Base-by-base conservation (phyloP, 2,329 filamentous ascomycete species). In the Monosporascus sp. region DNA sequence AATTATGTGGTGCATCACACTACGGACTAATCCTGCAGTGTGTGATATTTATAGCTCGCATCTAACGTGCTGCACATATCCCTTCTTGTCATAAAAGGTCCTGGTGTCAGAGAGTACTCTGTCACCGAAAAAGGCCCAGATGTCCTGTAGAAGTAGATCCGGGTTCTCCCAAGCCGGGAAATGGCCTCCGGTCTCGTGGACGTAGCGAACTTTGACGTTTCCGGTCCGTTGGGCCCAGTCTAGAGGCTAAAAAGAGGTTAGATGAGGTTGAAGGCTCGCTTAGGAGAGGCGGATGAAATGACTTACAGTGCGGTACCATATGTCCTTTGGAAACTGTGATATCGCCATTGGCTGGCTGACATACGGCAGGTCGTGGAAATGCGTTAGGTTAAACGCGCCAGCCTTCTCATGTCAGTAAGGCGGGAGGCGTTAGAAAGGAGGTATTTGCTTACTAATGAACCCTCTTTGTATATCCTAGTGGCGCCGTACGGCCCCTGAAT, bases 401-500 rank as follows among this genome's bases (percentile, higher is more conserved):
- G 31, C 31, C 31, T 34, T 34, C 14, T 1, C 14, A 14, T 34
- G 9, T 34, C 1, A 34, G 31, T 14, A 34, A 34, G 31, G 9
- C 11, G 31, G 31, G 31, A 2, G 31, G 11, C 11, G 31, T 4
- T 5, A 9, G 31, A 34, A 34, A 34, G 31, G 31, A 34, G 11
- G 31, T 9, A 3, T 1, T 19, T n/a, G 20, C 41, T 31, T 34
- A 54, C 52, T 38, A 50, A 20, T 3, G 26, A 31, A 17, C 52
- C 52, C n/a, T 54, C 31, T 38, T 54, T 64, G 49, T 63, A 63
- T n/a, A 59, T 50, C 6, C 53, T 36, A 11, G 58, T 49, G 1
- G 51, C 57, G 2, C 44, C 59, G 48, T 57, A 61, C 5, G 61
- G 59, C 1, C 61, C 59, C 11, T 58, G 53, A 26, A 63, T 62